Evolutionary conservation across 768 basidiomycete species (phyloP).

Genomic region (Naganishia friedmannii): DNA sequence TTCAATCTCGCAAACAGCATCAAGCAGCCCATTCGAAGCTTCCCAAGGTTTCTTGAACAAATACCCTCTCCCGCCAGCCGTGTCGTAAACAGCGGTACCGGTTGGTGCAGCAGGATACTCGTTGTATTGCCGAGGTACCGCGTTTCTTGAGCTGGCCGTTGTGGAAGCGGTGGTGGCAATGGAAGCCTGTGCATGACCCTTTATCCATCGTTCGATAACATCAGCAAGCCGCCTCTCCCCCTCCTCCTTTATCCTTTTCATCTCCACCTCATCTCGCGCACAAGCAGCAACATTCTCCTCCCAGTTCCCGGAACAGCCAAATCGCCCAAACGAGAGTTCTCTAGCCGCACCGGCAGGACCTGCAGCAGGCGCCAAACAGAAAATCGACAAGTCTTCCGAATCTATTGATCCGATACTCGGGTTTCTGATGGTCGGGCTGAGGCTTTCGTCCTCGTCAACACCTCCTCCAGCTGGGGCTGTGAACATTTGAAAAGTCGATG

Average conservation of each 20-base stretch:
- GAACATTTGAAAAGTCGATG: not conserved
- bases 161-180: not conserved
- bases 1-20: conserved; percentile 4
- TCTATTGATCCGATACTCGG: conserved; percentile 13
- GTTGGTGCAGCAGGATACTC: not conserved
- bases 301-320: not conserved
- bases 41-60: not conserved
- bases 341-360: not conserved
- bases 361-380: conserved; percentile 11
- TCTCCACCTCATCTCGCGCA: not conserved
- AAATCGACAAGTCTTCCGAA: conserved; percentile 4
- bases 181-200: not conserved
- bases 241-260: too few relatives aligned
- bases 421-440: conserved; percentile 13
- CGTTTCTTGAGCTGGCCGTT: not conserved
- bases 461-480: too few relatives aligned
- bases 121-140: not conserved
- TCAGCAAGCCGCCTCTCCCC: conserved; percentile 1
- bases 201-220: conserved; percentile 12
- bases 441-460: not conserved
- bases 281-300: not conserved
- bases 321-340: not conserved
- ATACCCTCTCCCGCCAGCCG: not conserved
- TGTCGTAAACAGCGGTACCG: not conserved
- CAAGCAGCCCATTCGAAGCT: conserved; percentile 4